Evolutionary conservation across 140 eudicot genomes (phyloP).

Genomic region (Oenanthe javanica): DNA sequence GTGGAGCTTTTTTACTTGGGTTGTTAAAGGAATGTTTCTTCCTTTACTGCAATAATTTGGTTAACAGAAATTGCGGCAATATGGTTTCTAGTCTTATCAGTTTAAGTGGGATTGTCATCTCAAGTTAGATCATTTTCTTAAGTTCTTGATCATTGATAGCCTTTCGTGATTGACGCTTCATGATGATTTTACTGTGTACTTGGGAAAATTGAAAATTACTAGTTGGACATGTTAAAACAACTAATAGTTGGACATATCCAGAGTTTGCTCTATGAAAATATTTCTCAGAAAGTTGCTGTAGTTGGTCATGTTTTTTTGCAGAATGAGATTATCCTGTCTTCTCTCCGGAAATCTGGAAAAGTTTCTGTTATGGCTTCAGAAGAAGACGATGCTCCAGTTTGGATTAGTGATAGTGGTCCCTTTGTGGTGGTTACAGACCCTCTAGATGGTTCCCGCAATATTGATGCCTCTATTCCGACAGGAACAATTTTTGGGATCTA

Average conservation of each 20-base stretch:
- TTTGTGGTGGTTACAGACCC: constrained; percentile 97
- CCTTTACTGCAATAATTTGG: neutral
- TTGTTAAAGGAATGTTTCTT: neutral
- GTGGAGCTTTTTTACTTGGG: neutral
- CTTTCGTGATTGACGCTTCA: neutral
- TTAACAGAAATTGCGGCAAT: neutral
- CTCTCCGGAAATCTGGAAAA: constrained; percentile 74
- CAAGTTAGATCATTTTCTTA: neutral
- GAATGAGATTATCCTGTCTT: constrained; percentile 82
- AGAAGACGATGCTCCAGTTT: constrained; percentile 91
- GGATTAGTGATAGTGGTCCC: constrained; percentile 82
- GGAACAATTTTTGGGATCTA: constrained; percentile 94
- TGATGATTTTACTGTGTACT: neutral
- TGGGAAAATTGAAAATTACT: neutral
- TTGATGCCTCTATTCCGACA: constrained; percentile 97
- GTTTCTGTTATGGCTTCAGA: constrained; percentile 99
- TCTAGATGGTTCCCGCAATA: constrained; percentile 97
- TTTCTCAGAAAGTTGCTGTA: neutral
- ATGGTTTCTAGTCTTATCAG: neutral
- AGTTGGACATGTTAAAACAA: neutral
- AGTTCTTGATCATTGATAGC: neutral
- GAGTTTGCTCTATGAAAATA: neutral
- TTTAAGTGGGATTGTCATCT: neutral
- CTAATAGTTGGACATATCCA: neutral
- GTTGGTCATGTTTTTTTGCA: constrained; percentile 20